phyloP scores from a whole-genome alignment of 1,284 basidiomycete species.

The Tilletia horrida region DNA sequence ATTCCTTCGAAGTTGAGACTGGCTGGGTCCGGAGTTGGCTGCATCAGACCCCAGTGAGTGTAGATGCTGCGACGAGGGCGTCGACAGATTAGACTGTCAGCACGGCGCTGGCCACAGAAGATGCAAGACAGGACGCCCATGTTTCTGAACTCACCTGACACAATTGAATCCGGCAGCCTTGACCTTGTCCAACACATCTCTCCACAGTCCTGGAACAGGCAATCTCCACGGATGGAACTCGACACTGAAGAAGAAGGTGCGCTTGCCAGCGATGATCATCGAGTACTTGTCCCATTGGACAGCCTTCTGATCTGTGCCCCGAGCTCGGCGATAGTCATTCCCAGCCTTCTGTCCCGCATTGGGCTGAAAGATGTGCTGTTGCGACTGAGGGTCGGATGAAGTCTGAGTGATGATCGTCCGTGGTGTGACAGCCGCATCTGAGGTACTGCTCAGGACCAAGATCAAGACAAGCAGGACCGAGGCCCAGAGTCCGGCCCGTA shows the following conservation, averaged over 20 bases:
- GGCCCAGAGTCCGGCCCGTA: too few species aligned
- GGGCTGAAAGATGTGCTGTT: too few species aligned
- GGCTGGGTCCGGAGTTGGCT: conserved; percentile 67
- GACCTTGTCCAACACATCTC: conserved; percentile 74
- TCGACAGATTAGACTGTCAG: too few species aligned
- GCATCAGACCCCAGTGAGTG: conserved; percentile 67
- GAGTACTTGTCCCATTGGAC: conserved; percentile 20
- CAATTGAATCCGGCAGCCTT: conserved; percentile 74
- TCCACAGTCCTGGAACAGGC: conserved; percentile 74
- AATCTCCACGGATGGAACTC: conserved; percentile 80
- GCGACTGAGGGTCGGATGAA: too few species aligned
- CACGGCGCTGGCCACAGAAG: too few species aligned
- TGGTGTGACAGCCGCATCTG: too few species aligned
- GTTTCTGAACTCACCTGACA: conserved; percentile 20
- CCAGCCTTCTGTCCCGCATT: not conserved
- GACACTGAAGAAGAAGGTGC: conserved; percentile 16
- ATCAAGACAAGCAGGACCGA: too few species aligned
- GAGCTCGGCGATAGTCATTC: not conserved
- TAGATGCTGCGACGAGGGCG: conserved; percentile 29
- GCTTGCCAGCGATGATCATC: conserved; percentile 16
- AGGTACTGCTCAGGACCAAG: too few species aligned
- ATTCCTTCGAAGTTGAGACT: conserved; percentile 67
- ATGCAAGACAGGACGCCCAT: too few species aligned
- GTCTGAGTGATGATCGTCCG: too few species aligned
- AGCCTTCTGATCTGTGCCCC: not conserved